These are phyloP conservation scores for Fusarium chuoi DNA, from an alignment of 2,329 filamentous ascomycete genomes.

Conservation along the genomic window DNA sequence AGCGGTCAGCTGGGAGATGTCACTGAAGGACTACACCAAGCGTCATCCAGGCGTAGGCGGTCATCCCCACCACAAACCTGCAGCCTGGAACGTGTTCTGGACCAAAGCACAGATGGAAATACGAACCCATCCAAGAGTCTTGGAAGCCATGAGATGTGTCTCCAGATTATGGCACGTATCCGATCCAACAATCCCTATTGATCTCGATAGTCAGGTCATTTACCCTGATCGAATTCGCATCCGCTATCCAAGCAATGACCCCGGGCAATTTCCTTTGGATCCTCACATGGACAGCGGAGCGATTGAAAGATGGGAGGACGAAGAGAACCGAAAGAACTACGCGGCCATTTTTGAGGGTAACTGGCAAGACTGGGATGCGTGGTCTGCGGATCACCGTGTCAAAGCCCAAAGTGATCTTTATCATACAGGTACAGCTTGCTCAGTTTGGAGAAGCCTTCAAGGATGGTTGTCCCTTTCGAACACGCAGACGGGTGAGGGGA, in stretches of 20 bases:
- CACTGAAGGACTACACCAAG: background rate
- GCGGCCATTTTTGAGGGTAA: background rate
- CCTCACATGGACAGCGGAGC: background rate
- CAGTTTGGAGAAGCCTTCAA: background rate
- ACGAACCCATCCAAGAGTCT: background rate
- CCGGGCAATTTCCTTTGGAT: background rate
- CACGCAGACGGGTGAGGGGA: background rate
- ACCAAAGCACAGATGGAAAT: background rate
- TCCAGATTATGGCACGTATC: background rate
- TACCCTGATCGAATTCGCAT: background rate
- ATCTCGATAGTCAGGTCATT: background rate
- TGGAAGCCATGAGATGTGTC: background rate
- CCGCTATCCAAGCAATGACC: background rate
- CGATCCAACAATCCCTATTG: background rate
- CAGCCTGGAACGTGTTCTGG: constrained; percentile 2
- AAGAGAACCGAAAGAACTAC: background rate
- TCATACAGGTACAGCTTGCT: background rate
- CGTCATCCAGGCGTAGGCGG: background rate
- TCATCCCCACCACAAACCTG: background rate
- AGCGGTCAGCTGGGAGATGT: background rate
- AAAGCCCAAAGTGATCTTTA: background rate
- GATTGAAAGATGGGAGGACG: background rate
- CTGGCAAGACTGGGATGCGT: background rate
- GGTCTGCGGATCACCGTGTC: background rate
- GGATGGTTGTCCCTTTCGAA: background rate